phyloP scores from a whole-genome alignment of 768 basidiomycete species.

The Cyclocybe aegerita region DNA sequence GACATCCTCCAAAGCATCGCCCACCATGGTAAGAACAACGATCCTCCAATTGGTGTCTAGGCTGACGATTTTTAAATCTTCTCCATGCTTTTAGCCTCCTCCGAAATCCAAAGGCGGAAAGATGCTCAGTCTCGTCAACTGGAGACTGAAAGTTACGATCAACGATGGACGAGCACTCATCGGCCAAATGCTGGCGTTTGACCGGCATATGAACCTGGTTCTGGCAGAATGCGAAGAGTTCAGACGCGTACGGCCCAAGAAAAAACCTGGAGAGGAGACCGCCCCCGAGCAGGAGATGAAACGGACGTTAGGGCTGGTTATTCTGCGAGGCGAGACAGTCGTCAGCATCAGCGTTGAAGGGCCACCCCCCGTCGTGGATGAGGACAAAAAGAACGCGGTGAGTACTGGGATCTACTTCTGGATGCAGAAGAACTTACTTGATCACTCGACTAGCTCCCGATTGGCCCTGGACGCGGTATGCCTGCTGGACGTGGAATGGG shows the following conservation, averaged over 20 bases:
- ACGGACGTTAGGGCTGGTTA: constrained; percentile 93
- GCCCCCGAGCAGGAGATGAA: constrained; percentile 92
- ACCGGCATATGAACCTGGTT: constrained; percentile 99
- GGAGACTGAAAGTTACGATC: constrained; percentile 95
- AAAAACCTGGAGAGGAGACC: constrained; percentile 80
- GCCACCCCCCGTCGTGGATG: constrained; percentile 87
- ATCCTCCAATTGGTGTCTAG: background rate
- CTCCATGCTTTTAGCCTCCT: constrained; percentile 63
- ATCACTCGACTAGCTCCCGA: constrained; percentile 56
- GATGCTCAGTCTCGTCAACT: constrained; percentile 97
- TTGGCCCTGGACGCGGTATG: constrained; percentile 92
- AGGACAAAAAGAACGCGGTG: constrained; percentile 83
- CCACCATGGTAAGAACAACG: constrained; percentile 53
- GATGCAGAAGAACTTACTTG: constrained; percentile 2
- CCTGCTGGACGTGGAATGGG: constrained; percentile 98
- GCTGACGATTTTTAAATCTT: constrained; percentile 9
- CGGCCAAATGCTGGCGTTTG: constrained; percentile 99
- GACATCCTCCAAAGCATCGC: constrained; percentile 26
- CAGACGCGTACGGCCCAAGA: constrained; percentile 87
- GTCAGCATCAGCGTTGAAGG: constrained; percentile 95
- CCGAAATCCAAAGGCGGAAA: constrained; percentile 98
- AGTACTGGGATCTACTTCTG: constrained; percentile 24
- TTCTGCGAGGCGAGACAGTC: constrained; percentile 93
- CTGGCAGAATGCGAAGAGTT: constrained; percentile 99
- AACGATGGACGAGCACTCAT: constrained; percentile 95